These are phyloP conservation scores for Oryza coarctata DNA, from an alignment of 176 grass and related monocot species.

Conservation along the genomic window DNA sequence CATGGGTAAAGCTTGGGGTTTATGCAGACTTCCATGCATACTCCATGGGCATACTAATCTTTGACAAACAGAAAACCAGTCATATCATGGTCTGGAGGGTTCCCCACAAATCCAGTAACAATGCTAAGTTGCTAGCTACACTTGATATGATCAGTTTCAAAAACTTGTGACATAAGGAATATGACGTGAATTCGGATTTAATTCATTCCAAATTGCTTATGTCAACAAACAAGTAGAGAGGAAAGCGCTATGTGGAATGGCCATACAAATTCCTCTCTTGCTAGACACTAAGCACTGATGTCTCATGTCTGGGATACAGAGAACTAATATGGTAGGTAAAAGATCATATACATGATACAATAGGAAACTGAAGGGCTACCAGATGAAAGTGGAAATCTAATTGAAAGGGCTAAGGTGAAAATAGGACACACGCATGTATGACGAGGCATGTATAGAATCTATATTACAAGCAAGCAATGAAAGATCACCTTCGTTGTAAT, in stretches of 20 bases:
- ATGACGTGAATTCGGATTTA: background rate
- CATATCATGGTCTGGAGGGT: no score
- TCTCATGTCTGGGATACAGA: background rate
- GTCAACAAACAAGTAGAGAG: background rate
- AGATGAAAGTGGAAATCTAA: background rate
- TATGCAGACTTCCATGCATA: no score
- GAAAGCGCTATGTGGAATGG: background rate
- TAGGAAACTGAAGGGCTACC: background rate
- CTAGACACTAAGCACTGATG: background rate
- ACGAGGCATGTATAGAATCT: background rate
- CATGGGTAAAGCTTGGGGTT: background rate
- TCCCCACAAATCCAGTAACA: background rate
- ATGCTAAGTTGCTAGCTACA: background rate
- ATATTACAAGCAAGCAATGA: conserved; percentile 2
- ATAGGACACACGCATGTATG: background rate
- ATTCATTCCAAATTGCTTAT: background rate
- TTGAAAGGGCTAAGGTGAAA: background rate
- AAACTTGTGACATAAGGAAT: background rate
- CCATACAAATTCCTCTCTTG: conserved; percentile 1
- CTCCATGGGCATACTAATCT: no score
- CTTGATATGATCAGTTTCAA: background rate
- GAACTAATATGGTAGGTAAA: background rate
- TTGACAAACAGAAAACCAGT: no score
- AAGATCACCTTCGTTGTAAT: conserved; percentile 63
- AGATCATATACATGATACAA: background rate